These are phyloP conservation scores for Trametopsis cervina DNA, from an alignment of 768 basidiomycete species.

Conservation along the genomic window DNA sequence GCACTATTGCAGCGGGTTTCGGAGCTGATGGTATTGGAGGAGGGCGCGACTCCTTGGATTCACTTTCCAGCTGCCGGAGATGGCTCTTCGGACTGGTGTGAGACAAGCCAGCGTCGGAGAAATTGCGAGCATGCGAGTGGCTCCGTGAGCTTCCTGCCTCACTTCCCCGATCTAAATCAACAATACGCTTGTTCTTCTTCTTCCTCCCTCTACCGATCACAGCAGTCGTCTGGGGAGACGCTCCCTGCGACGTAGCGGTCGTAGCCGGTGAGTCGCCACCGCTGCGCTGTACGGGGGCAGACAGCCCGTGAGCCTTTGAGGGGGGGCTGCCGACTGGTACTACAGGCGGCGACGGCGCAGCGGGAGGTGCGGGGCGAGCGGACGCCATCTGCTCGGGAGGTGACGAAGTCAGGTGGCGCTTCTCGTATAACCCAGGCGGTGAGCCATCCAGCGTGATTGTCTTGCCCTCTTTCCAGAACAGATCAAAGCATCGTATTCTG, in stretches of 20 bases:
- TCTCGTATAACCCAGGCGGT: constrained; percentile 65
- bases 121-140: constrained; percentile 14
- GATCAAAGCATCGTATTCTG: constrained; percentile 72
- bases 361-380: constrained; percentile 35
- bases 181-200: constrained; percentile 70
- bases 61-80: constrained; percentile 1
- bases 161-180: constrained; percentile 60
- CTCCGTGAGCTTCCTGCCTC: constrained; percentile 23
- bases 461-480: constrained; percentile 83
- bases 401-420: constrained; percentile 43
- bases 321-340: constrained; percentile 44
- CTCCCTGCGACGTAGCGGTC: constrained; percentile 32
- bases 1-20: background rate
- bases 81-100: constrained; percentile 17
- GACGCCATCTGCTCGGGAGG: constrained; percentile 48
- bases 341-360: constrained; percentile 51
- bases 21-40: constrained; percentile 1
- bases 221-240: constrained; percentile 39
- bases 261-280: constrained; percentile 24
- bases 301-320: constrained; percentile 4
- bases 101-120: constrained; percentile 6
- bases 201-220: constrained; percentile 39
- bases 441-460: constrained; percentile 70
- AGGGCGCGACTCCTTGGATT: background rate
- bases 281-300: constrained; percentile 11